These are phyloP conservation scores for Phytophthora fragariaefolia DNA, from an alignment of 352 stramenopile genomes.

Conservation along the genomic window DNA sequence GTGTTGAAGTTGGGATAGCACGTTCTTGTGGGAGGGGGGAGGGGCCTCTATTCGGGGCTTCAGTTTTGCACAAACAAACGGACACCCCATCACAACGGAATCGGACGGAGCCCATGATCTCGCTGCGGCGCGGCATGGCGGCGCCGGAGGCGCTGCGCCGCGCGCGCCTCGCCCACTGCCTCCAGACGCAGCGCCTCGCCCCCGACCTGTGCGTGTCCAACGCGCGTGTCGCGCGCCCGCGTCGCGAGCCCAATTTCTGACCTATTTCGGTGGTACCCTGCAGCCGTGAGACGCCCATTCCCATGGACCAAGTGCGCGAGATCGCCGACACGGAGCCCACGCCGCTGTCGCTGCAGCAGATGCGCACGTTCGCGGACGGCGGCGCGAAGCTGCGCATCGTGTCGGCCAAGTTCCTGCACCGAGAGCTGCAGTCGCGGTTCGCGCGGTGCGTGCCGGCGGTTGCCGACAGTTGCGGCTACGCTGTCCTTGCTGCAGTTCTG, in stretches of 20 bases:
- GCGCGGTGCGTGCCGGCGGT: slow-evolving; percentile 45
- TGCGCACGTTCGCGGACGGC: slow-evolving; percentile 77
- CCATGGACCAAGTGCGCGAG: slow-evolving; percentile 70
- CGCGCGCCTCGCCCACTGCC: slow-evolving; percentile 1
- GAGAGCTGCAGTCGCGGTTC: slow-evolving; percentile 82
- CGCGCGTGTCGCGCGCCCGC: no score
- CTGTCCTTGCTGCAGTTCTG: neutral
- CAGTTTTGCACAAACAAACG: slow-evolving; percentile 22
- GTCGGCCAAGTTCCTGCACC: slow-evolving; percentile 75
- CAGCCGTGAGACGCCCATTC: slow-evolving; percentile 42
- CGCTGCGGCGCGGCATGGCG: slow-evolving; percentile 13
- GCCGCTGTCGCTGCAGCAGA: slow-evolving; percentile 81
- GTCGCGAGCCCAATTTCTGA: slow-evolving; percentile 5
- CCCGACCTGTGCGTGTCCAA: slow-evolving; percentile 17
- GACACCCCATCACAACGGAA: slow-evolving; percentile 16
- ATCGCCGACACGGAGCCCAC: slow-evolving; percentile 62
- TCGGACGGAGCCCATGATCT: slow-evolving; percentile 4
- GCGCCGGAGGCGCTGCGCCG: neutral
- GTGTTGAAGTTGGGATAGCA: slow-evolving; percentile 21
- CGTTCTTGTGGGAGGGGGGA: slow-evolving; percentile 24
- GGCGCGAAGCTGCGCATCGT: slow-evolving; percentile 67
- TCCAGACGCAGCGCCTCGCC: slow-evolving; percentile 19
- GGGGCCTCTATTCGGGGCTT: slow-evolving; percentile 1
- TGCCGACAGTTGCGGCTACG: no score
- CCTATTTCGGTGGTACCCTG: slow-evolving; percentile 19